Base-by-base conservation (phyloP, 106 monocot species). In the Dioscorea alata region DNA sequence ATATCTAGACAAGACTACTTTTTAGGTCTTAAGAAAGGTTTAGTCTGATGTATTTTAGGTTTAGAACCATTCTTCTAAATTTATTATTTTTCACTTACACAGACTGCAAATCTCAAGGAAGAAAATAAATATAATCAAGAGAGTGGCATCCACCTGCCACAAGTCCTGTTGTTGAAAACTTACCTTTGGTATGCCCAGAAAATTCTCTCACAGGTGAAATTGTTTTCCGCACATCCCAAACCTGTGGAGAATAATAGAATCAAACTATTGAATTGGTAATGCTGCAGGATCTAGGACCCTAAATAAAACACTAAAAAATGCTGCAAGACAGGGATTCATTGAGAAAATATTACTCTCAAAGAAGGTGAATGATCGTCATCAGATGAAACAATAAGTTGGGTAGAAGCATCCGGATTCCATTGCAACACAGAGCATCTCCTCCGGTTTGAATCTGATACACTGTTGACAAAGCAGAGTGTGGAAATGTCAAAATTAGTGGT, bases 201-300 rank as follows among this genome's bases (percentile, higher is more conserved):
- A 89, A 89, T 65, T 97, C 92, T 75, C 78, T 86, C 59, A 86
- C 22, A 34, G 97, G 97, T 49, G 89, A 87, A 79, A 92, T 89
- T 67, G 88, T 90, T 74, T 89, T 97, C 79, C 97, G 84, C 64
- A 97, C 84, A 92, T 97, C 97, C 97, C 97, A 97, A 49, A 89
- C 82, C 97, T 97, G 69, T 60, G 50, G 14, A 42, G 42, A 42
- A 71, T 10, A 42, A 42, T 42, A 6, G 42, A 42, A 8, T 42
- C 10, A 8, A 42, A 8, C 1, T 10, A 42, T 42, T 42, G 42
- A 42, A 2, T 42, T 42, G 42, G 42, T 0, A 42, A 42, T 42
- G 1, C 1, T 42, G 42, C 42, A 42, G 42, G 31, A 64, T 18
- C 51, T 20, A 69, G 7, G 32, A 4, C 64, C 48, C 19, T 7